These are phyloP conservation scores for Aurantiochytrium sp. DNA, from an alignment of 108 stramenopile species.

Conservation along the genomic window DNA sequence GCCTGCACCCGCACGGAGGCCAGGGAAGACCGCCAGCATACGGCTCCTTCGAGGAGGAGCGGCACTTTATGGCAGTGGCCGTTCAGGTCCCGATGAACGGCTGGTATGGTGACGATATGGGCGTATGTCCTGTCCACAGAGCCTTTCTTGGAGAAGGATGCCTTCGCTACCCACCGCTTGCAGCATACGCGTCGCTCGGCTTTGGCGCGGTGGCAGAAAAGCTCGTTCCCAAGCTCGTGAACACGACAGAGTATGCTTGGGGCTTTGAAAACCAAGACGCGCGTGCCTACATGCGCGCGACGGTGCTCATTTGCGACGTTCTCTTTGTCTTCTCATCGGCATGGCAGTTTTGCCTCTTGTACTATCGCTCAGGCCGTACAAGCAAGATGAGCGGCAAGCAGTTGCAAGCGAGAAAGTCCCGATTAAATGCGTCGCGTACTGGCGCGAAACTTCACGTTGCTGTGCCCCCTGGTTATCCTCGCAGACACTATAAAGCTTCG, in stretches of 20 bases:
- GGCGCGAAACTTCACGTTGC: too few species aligned
- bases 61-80: neutral
- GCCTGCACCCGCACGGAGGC: constrained; percentile 9
- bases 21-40: neutral
- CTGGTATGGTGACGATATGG: neutral
- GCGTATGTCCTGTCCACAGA: neutral
- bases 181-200: neutral
- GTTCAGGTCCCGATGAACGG: neutral
- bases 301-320: neutral
- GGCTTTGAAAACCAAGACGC: neutral
- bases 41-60: neutral
- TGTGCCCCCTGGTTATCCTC: too few species aligned
- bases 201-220: neutral
- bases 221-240: neutral
- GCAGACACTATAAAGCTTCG: too few species aligned
- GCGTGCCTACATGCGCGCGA: neutral
- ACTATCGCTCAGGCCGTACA: neutral
- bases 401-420: too few species aligned
- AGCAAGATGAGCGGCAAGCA: too few species aligned
- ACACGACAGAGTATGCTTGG: neutral
- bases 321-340: neutral
- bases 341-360: neutral
- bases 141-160: neutral
- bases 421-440: too few species aligned
- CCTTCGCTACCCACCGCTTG: neutral